These are phyloP conservation scores for Naematelia aurantialba DNA, from an alignment of 768 basidiomycete genomes.

Conservation along the genomic window DNA sequence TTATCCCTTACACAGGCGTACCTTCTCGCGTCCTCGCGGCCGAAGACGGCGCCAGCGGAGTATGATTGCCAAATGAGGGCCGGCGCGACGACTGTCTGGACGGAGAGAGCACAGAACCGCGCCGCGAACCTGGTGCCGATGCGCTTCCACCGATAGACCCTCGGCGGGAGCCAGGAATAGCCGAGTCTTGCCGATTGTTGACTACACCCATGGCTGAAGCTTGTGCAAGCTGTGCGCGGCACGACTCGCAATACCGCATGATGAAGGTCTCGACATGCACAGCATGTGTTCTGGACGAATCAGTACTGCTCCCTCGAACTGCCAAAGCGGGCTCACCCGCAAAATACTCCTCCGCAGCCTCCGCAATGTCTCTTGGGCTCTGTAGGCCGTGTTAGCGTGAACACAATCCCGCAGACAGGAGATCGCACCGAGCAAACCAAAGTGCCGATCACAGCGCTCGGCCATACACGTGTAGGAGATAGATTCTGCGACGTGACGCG, in stretches of 20 bases:
- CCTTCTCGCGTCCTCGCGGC: not conserved
- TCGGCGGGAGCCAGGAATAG: slow-evolving; percentile 13
- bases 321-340: slow-evolving; percentile 30
- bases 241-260: slow-evolving; percentile 42
- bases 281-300: slow-evolving; percentile 27
- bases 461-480: slow-evolving; percentile 43
- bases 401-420: not conserved
- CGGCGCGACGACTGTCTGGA: not conserved
- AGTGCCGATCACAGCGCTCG: slow-evolving; percentile 39
- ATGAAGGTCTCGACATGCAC: slow-evolving; percentile 35
- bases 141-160: slow-evolving; percentile 3
- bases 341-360: slow-evolving; percentile 49
- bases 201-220: slow-evolving; percentile 34
- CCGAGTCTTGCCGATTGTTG: slow-evolving; percentile 18
- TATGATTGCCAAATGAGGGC: not conserved
- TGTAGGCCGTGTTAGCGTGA: slow-evolving; percentile 9
- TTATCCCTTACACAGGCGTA: not conserved
- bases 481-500: slow-evolving; percentile 44
- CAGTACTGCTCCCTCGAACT: not conserved
- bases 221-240: slow-evolving; percentile 37
- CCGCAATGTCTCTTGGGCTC: slow-evolving; percentile 48
- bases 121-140: not conserved
- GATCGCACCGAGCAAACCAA: slow-evolving; percentile 41
- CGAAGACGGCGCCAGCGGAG: not conserved
- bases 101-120: not conserved